Evolutionary conservation across 257 asterid species (phyloP).

Genomic region (Solanum habrochaites): DNA sequence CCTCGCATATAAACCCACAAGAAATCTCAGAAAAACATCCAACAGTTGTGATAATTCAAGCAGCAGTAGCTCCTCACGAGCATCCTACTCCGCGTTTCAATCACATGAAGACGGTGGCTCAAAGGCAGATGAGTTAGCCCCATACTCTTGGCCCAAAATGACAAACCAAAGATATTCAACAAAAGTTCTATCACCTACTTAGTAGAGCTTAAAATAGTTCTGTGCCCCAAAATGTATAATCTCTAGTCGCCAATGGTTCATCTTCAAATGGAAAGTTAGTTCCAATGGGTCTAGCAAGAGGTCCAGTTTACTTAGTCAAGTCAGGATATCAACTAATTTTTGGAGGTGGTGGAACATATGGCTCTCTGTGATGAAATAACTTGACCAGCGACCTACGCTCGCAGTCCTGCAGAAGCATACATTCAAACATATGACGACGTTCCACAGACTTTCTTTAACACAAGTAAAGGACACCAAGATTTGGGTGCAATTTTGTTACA

Average conservation of each 20-base stretch:
- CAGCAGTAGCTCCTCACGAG: neutral
- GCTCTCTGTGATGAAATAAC: conserved; percentile 31
- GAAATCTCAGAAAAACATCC: neutral
- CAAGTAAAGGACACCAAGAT: neutral
- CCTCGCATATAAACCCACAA: neutral
- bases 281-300: neutral
- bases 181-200: neutral
- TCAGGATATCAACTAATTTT: neutral
- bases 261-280: neutral
- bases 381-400: conserved; percentile 32
- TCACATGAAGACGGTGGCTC: neutral
- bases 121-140: neutral
- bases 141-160: neutral
- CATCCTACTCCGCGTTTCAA: neutral
- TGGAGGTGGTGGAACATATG: conserved; percentile 1
- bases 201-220: neutral
- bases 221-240: neutral
- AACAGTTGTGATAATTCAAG: neutral
- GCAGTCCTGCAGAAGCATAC: conserved; percentile 20
- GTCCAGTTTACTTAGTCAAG: neutral
- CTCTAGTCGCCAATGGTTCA: neutral
- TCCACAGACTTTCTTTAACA: neutral
- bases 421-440: neutral
- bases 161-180: neutral
- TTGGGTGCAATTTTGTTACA: neutral